Conservation (phyloP, 108 stramenopile genomes). For the Stephanodiscus triporus region DNA sequence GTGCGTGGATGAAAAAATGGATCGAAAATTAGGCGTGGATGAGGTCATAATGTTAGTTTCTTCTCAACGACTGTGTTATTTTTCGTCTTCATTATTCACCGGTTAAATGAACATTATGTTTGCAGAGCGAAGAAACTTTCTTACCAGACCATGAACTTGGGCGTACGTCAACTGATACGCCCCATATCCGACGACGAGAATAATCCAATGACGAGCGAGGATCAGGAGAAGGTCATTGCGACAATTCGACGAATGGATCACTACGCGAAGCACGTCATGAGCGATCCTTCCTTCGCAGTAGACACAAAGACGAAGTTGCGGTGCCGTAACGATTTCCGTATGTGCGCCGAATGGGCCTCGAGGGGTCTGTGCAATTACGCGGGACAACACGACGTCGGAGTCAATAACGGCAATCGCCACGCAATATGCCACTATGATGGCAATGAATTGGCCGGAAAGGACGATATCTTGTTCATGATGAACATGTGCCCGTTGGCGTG, state of each 20-base stretch:
- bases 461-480: no score
- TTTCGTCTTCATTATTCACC: background rate
- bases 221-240: background rate
- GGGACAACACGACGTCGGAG: no score
- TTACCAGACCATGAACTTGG: slow-evolving; percentile 12
- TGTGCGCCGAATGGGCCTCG: slow-evolving; percentile 47
- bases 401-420: no score
- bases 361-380: slow-evolving; percentile 27
- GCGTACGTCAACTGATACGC: slow-evolving; percentile 22
- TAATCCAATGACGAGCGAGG: slow-evolving; percentile 10
- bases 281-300: slow-evolving; percentile 6
- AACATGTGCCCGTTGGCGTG: no score
- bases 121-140: slow-evolving; percentile 22
- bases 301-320: slow-evolving; percentile 27
- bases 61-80: background rate
- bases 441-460: no score
- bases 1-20: slow-evolving; percentile 30
- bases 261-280: slow-evolving; percentile 32
- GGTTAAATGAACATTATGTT: no score
- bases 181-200: slow-evolving; percentile 3
- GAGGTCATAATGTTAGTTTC: slow-evolving; percentile 26
- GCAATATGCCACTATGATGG: no score
- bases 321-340: slow-evolving; percentile 34
- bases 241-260: slow-evolving; percentile 26
- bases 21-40: slow-evolving; percentile 21